A percentile compares a stretch with the other conserved stretches of the same genome.
Conservation (phyloP, 2,329 filamentous ascomycete species). For the Clathrospora elynae region DNA sequence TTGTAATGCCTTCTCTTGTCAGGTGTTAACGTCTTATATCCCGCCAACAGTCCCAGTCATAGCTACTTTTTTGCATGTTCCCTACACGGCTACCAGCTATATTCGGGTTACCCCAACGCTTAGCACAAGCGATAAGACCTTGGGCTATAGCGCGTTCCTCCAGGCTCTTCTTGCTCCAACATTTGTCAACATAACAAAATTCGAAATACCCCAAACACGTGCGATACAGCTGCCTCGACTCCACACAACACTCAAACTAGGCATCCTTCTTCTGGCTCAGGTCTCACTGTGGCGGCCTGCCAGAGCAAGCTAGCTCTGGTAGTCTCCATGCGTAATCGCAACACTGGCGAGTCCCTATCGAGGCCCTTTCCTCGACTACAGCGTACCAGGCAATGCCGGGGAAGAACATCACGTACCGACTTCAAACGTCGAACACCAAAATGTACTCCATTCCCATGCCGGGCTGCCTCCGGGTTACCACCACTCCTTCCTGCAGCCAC, state of each 20-base stretch:
- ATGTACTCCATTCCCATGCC: conserved; percentile 49
- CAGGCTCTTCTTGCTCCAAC: conserved; percentile 45
- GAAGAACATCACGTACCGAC: conserved; percentile 49
- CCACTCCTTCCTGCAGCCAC: conserved; percentile 47
- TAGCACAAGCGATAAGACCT: conserved; percentile 48
- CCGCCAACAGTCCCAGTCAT: conserved; percentile 44
- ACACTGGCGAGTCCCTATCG: conserved; percentile 56
- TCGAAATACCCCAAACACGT: conserved; percentile 49
- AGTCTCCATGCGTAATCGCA: conserved; percentile 58
- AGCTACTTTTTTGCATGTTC: conserved; percentile 33
- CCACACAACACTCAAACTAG: conserved; percentile 44
- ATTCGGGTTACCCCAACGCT: conserved; percentile 46
- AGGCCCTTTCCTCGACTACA: conserved; percentile 55
- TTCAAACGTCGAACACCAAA: conserved; percentile 50
- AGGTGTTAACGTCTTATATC: conserved; percentile 49
- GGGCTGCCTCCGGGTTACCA: conserved; percentile 43
- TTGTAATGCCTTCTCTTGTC: conserved; percentile 49
- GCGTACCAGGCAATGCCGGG: conserved; percentile 51
- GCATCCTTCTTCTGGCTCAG: conserved; percentile 50
- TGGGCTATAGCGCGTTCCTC: conserved; percentile 45
- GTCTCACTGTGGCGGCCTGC: conserved; percentile 54
- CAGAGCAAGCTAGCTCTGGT: conserved; percentile 57
- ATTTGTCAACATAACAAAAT: conserved; percentile 52
- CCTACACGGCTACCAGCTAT: conserved; percentile 44
- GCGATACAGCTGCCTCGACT: conserved; percentile 47